These are phyloP conservation scores for Ajuga reptans DNA, from an alignment of 305 asterid genomes.

Conservation along the genomic window DNA sequence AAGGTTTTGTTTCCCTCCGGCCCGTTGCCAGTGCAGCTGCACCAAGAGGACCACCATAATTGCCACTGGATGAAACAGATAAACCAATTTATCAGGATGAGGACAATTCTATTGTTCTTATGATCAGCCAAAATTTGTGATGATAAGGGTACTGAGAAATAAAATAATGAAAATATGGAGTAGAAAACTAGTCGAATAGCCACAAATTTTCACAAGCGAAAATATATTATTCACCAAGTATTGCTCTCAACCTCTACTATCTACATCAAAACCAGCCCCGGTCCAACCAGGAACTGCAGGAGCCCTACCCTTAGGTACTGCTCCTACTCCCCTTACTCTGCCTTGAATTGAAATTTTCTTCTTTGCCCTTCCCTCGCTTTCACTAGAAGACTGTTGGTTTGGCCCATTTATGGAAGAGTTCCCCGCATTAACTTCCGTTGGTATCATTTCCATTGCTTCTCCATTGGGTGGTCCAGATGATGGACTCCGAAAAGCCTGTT, in stretches of 20 bases:
- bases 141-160: background rate
- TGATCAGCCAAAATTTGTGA: slow-evolving; percentile 6
- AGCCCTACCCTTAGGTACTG: slow-evolving; percentile 65
- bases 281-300: slow-evolving; percentile 78
- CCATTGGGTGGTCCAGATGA: slow-evolving; percentile 27
- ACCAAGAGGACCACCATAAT: slow-evolving; percentile 94
- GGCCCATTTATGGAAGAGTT: slow-evolving; percentile 22
- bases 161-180: background rate
- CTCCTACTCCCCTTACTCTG: slow-evolving; percentile 69
- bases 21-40: slow-evolving; percentile 87
- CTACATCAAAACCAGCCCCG: slow-evolving; percentile 91
- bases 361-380: slow-evolving; percentile 39
- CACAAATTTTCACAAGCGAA: slow-evolving; percentile 9
- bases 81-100: slow-evolving; percentile 11
- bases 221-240: slow-evolving; percentile 7
- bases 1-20: slow-evolving; percentile 77
- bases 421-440: slow-evolving; percentile 18
- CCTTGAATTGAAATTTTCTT: slow-evolving; percentile 60
- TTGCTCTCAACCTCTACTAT: slow-evolving; percentile 53
- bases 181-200: slow-evolving; percentile 6
- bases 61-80: slow-evolving; percentile 50
- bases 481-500: too few relatives aligned
- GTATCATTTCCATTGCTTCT: background rate
- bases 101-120: slow-evolving; percentile 12
- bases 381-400: slow-evolving; percentile 28